Base-by-base conservation (phyloP, 2,329 filamentous ascomycete genomes). In the Aspergillus niger region DNA sequence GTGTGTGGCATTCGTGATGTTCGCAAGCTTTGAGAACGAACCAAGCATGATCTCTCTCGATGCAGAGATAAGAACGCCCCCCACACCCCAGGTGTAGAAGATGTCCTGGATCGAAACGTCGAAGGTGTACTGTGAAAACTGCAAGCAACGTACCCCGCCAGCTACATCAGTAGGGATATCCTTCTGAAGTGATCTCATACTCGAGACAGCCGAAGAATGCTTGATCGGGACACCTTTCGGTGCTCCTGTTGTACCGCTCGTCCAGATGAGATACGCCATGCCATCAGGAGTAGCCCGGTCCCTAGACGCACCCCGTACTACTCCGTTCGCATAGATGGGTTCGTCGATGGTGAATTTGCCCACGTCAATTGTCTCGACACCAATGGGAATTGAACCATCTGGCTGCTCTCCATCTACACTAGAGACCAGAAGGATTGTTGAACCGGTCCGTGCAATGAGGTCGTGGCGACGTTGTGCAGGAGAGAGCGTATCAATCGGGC, bases 251-350 rank as follows among this genome's bases (percentile, higher is more conserved):
- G 73, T 76, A 3, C 74, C 74, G 59, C 70, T 74, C 5, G 73
- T 78, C 72, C 73, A 78, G 32, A 80, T 76, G n/a, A 80, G 62
- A 57, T 78, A 77, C 2, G 72, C 73, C 47, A 69, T 70, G 55
- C 52, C 65, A 36, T 63, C 52, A 22, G 67, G 57, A 44, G 58
- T 58, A 58, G 61, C 51, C 32, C 51, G 36, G 8, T 47, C 8
- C 17, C 49, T 58, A 3, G 41, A 55, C 5, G 11, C 47, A 1
- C 17, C 32, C 10, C 5, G 26, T 7, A 43, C 43, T 8, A 48
- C 13, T 3, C 48, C 39, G 32, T 55, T 58, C 5, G 11, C 10
- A 22, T 54, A 43, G 17, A 20, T 10, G 10, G 28, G 48, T 3
- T 22, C 22, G 24, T 30, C 36, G 5, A 49, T 36, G 3, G 55